Conservation (phyloP, 768 basidiomycete genomes). For the Tremella mesenterica region DNA sequence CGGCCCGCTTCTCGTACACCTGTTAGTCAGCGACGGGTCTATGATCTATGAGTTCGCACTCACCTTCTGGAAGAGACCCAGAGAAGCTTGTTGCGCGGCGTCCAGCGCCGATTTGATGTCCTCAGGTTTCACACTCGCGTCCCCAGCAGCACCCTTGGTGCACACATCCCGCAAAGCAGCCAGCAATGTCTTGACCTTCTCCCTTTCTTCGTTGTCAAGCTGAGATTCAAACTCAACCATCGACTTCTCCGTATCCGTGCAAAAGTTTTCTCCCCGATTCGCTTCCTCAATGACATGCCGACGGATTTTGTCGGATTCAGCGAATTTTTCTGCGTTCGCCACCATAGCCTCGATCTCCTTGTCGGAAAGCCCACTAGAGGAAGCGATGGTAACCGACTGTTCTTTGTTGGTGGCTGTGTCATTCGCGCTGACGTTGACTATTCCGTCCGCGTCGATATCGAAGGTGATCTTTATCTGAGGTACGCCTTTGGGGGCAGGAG, state of each 20-base stretch:
- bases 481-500: constrained; percentile 54
- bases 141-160: constrained; percentile 78
- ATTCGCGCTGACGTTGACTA: constrained; percentile 95
- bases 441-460: constrained; percentile 85
- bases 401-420: constrained; percentile 51
- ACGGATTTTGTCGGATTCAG: constrained; percentile 84
- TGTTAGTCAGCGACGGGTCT: constrained; percentile 18
- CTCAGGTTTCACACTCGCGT: constrained; percentile 71
- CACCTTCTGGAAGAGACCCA: constrained; percentile 94
- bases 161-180: constrained; percentile 80
- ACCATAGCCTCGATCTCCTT: constrained; percentile 98
- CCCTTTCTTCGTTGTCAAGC: constrained; percentile 81
- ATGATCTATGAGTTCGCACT: constrained; percentile 1
- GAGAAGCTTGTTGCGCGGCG: constrained; percentile 88
- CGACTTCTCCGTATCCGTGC: constrained; percentile 91
- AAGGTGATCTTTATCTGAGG: constrained; percentile 84
- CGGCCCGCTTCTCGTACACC: constrained; percentile 84
- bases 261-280: constrained; percentile 92
- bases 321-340: constrained; percentile 81
- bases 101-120: constrained; percentile 82
- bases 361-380: constrained; percentile 90
- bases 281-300: constrained; percentile 84
- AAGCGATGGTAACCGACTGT: constrained; percentile 65
- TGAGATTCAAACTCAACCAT: constrained; percentile 98
- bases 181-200: constrained; percentile 82